Conservation (phyloP, 805 yeast species). For the Metschnikowia chrysomelidarum region DNA sequence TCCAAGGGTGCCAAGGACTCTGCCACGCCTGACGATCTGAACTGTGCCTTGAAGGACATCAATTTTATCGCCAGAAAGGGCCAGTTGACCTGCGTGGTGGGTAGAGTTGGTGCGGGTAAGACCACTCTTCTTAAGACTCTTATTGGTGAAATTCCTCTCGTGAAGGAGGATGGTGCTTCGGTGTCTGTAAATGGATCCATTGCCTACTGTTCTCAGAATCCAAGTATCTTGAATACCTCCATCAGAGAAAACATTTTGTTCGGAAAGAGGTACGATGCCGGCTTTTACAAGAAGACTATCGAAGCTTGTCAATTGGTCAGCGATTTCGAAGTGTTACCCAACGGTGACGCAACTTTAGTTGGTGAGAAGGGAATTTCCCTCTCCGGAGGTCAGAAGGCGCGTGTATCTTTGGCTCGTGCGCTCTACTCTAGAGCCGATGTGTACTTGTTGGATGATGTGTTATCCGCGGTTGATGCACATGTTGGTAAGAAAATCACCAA, state of each 20-base stretch:
- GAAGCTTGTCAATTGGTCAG: constrained; percentile 49
- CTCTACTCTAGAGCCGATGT: constrained; percentile 61
- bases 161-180: constrained; percentile 8
- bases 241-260: constrained; percentile 51
- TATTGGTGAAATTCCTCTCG: constrained; percentile 46
- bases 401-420: constrained; percentile 67
- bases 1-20: constrained; percentile 18
- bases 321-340: constrained; percentile 48
- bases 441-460: constrained; percentile 59
- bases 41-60: constrained; percentile 45
- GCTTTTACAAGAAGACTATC: constrained; percentile 41
- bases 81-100: constrained; percentile 57
- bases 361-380: constrained; percentile 63
- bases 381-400: constrained; percentile 63
- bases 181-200: constrained; percentile 38
- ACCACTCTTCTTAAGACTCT: constrained; percentile 54
- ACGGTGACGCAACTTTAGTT: constrained; percentile 53
- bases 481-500: constrained; percentile 57
- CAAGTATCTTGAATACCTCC: constrained; percentile 53
- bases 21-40: constrained; percentile 38
- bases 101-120: constrained; percentile 69
- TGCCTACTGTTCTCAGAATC: constrained; percentile 62
- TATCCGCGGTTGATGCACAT: constrained; percentile 73
- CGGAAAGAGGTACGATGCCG: constrained; percentile 45
- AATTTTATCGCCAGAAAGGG: constrained; percentile 52